Percentiles rank a stretch among this genome's conserved stretches.
Conservation (phyloP, 176 grass and related monocot species). For the Olyra latifolia region DNA sequence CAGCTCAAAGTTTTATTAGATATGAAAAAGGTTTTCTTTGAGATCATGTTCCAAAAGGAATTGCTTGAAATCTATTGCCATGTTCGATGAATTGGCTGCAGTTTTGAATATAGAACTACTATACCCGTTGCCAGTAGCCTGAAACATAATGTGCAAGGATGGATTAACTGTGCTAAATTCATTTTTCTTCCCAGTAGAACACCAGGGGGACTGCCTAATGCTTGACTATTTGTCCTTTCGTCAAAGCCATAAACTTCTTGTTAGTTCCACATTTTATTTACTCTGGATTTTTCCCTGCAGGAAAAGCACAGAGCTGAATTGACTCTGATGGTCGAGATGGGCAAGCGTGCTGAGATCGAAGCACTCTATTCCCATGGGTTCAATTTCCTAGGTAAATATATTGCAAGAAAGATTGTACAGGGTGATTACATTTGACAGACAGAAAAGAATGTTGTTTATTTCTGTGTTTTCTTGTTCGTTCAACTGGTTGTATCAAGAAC, state of each 20-base stretch:
- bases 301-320: constrained; percentile 65
- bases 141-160: not conserved
- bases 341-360: constrained; percentile 81
- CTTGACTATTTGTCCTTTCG: not conserved
- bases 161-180: not conserved
- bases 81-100: not conserved
- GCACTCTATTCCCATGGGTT: constrained; percentile 85
- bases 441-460: not conserved
- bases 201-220: not conserved
- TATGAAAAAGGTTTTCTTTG: not conserved
- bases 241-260: not conserved
- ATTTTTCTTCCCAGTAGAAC: not conserved
- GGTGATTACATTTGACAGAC: constrained; percentile 77
- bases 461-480: not conserved
- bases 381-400: constrained; percentile 81
- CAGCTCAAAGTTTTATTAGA: not conserved
- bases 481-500: not conserved
- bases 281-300: constrained; percentile 36
- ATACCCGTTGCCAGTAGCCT: not conserved
- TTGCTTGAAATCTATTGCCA: not conserved
- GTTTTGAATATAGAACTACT: constrained; percentile 13
- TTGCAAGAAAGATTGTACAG: constrained; percentile 87
- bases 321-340: constrained; percentile 62
- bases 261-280: not conserved
- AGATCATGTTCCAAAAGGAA: not conserved